Evolutionary conservation across 495 filamentous ascomycete genomes (phyloP).

Genomic region (Penicillium lividum): DNA sequence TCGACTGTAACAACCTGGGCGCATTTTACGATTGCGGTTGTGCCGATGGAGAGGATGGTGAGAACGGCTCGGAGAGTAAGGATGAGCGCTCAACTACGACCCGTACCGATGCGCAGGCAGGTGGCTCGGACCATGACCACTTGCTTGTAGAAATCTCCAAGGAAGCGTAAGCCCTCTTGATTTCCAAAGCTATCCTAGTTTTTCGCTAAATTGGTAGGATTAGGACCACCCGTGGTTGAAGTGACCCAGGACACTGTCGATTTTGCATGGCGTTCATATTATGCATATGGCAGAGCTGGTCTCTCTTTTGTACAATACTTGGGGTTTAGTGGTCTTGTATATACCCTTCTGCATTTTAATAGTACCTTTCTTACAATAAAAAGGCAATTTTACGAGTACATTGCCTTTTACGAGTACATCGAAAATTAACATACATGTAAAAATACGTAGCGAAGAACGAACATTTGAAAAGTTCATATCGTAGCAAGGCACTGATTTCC

Average conservation of each 20-base stretch:
- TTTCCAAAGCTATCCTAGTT: background rate
- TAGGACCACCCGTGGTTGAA: constrained; percentile 1
- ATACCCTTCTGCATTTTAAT: background rate
- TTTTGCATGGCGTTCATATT: background rate
- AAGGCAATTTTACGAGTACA: no score
- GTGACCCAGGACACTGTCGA: background rate
- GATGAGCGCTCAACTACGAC: constrained; percentile 8
- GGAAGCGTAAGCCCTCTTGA: constrained; percentile 36
- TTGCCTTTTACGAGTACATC: no score
- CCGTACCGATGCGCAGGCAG: constrained; percentile 10
- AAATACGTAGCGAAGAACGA: no score
- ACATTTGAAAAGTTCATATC: no score
- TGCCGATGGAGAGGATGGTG: constrained; percentile 66
- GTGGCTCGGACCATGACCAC: constrained; percentile 17
- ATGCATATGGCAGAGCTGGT: background rate
- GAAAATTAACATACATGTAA: no score
- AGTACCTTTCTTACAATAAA: no score
- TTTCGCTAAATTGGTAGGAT: no score
- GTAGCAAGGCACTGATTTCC: no score
- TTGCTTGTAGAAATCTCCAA: constrained; percentile 43
- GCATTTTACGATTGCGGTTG: constrained; percentile 97
- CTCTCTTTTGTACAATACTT: background rate
- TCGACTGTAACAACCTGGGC: constrained; percentile 87
- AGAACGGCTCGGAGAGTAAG: constrained; percentile 3
- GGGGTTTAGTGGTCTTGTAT: background rate